These are phyloP conservation scores for Colletotrichum australisinense DNA, from an alignment of 2,329 filamentous ascomycete genomes.

Conservation along the genomic window DNA sequence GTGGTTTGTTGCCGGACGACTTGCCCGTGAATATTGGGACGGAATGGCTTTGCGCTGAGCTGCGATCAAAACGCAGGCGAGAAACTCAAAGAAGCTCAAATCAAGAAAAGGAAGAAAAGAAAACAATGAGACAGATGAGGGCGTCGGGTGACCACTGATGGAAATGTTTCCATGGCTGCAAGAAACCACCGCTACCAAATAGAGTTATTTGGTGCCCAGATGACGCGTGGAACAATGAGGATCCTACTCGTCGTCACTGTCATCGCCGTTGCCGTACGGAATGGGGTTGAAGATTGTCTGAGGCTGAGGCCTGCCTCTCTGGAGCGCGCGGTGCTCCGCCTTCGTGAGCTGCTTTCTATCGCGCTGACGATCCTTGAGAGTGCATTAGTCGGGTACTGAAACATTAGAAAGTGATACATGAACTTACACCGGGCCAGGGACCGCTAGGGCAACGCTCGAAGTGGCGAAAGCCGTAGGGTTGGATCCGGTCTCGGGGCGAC, in stretches of 20 bases:
- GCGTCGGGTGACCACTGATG: too few species aligned
- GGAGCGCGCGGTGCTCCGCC: conserved; percentile 21
- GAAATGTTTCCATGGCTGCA: too few species aligned
- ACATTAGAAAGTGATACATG: background rate
- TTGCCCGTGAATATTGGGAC: background rate
- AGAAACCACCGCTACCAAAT: too few species aligned
- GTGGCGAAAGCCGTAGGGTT: background rate
- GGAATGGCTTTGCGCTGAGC: background rate
- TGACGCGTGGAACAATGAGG: too few species aligned
- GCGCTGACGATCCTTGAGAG: conserved; percentile 5
- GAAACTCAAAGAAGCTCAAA: background rate
- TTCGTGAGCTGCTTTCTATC: conserved; percentile 25
- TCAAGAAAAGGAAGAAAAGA: background rate
- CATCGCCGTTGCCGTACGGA: background rate
- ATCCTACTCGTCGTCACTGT: conserved; percentile 6
- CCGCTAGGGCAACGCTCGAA: background rate
- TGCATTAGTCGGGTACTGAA: background rate
- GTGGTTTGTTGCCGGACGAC: background rate
- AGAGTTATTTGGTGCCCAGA: too few species aligned
- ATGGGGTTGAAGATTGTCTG: background rate
- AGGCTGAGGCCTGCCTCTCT: conserved; percentile 7
- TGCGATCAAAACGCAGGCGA: background rate
- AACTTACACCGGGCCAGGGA: background rate
- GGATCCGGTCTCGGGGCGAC: background rate
- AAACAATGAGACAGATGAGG: too few species aligned